Evolutionary conservation across 257 asterid genomes (phyloP), one percentile per base, ranked within the genome.

Genomic region (Leonotis leonurus): DNA sequence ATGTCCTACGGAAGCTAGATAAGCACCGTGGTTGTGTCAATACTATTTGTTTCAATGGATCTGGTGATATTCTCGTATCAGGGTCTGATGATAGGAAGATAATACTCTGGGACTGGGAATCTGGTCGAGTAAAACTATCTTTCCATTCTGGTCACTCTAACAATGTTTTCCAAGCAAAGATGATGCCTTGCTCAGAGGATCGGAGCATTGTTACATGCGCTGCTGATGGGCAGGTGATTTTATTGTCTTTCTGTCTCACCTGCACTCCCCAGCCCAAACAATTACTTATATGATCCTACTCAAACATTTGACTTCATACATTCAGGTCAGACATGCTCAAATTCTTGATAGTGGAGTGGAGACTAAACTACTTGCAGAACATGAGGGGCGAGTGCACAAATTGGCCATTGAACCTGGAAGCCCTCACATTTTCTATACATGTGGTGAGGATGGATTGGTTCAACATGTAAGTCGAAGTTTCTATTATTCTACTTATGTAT

Each of bases 31-130:
- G 99, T 52, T 89, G 97, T 53, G 99, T 92, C 49, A 92, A 92
- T 74, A 77, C 97, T 5, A 66, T 89, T 62, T 76, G 91, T 88
- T 89, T 92, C 80, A 92, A 76, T 72, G 73, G 77, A 22, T 73
- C 75, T 12, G 97, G 97, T 22, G 85, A 86, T 78, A 51, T 77
- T 74, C 94, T 92, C 20, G 77, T 85, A 50, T 83, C 97, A 12
- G 99, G 96, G 44, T 86, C 99, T 60, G 99, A 92, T 50, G 99
- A 92, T 76, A 80, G 68, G 75, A 77, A 71, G 86, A 70, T 92
- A 77, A 80, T 89, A 61, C 82, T 89, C 60, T 92, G 99, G 99
- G 90, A 92, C 70, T 92, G 97, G 99, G 94, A 86, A 72, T 65
- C 85, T 76, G 95, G 99, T 40, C 69, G 57, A 21, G 66, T 67